phyloP scores from a whole-genome alignment of 2,329 filamentous ascomycete species.

The Penicillium sp. region DNA sequence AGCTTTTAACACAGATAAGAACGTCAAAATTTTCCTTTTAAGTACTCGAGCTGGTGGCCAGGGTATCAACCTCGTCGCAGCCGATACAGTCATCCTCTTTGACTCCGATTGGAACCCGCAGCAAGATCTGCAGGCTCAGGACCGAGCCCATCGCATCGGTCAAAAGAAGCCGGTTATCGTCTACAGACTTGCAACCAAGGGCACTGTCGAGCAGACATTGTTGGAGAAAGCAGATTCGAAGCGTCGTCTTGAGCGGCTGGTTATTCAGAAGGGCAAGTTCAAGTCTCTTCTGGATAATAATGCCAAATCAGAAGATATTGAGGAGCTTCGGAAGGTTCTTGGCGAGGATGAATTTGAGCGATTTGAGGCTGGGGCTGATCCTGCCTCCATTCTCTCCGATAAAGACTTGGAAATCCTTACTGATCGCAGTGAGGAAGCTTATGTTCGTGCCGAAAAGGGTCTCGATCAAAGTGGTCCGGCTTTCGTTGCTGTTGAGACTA shows the following conservation, averaged over 20 bases:
- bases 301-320: constrained; percentile 53
- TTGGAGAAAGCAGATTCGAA: constrained; percentile 89
- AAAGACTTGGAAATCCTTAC: constrained; percentile 75
- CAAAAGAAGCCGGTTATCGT: constrained; percentile 90
- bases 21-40: constrained; percentile 77
- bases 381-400: constrained; percentile 69
- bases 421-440: constrained; percentile 69
- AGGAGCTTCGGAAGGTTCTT: constrained; percentile 63
- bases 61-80: constrained; percentile 88
- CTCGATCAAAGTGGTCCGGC: constrained; percentile 57
- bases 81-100: constrained; percentile 90
- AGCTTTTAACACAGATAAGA: constrained; percentile 66
- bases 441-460: constrained; percentile 74
- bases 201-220: constrained; percentile 85
- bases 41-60: constrained; percentile 91
- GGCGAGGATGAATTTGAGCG: constrained; percentile 72
- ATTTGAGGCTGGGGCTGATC: constrained; percentile 56
- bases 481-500: constrained; percentile 82
- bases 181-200: constrained; percentile 88
- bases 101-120: constrained; percentile 95
- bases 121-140: constrained; percentile 93
- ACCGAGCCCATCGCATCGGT: constrained; percentile 91
- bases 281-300: constrained; percentile 63
- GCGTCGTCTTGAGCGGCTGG: constrained; percentile 85
- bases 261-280: constrained; percentile 92